Conservation (phyloP, 73 alveolate species). For the Tetrahymena borealis region DNA sequence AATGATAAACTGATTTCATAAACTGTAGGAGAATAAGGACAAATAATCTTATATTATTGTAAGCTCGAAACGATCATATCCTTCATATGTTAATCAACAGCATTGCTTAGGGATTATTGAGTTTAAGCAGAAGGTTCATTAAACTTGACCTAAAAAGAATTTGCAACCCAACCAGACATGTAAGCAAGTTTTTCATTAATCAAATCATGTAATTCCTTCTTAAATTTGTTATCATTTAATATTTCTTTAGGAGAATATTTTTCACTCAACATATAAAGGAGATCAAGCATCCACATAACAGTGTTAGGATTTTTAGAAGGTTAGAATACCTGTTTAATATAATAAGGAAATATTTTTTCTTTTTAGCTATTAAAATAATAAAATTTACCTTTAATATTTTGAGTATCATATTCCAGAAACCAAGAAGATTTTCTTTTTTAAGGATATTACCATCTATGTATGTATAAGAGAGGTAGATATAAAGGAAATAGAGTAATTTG, state of each 20-base stretch:
- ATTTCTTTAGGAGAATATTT: constrained; percentile 44
- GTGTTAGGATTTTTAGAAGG: constrained; percentile 36
- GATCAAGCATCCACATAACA: constrained; percentile 23
- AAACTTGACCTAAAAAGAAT: neutral
- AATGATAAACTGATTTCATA: constrained; percentile 11
- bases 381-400: constrained; percentile 8
- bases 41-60: constrained; percentile 1
- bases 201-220: constrained; percentile 30
- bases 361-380: neutral
- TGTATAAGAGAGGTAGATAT: constrained; percentile 16
- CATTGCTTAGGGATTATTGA: neutral
- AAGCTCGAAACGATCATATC: neutral
- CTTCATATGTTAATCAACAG: neutral
- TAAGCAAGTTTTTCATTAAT: constrained; percentile 31
- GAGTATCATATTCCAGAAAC: constrained; percentile 23
- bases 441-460: constrained; percentile 14
- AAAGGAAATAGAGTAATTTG: constrained; percentile 11
- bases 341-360: neutral
- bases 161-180: constrained; percentile 11
- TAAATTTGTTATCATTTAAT: constrained; percentile 13
- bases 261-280: constrained; percentile 12
- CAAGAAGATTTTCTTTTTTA: constrained; percentile 15
- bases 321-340: neutral
- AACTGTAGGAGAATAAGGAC: constrained; percentile 30
- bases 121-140: constrained; percentile 26